Evolutionary conservation across 768 basidiomycete species (phyloP).

Genomic region (Auricularia sp.): DNA sequence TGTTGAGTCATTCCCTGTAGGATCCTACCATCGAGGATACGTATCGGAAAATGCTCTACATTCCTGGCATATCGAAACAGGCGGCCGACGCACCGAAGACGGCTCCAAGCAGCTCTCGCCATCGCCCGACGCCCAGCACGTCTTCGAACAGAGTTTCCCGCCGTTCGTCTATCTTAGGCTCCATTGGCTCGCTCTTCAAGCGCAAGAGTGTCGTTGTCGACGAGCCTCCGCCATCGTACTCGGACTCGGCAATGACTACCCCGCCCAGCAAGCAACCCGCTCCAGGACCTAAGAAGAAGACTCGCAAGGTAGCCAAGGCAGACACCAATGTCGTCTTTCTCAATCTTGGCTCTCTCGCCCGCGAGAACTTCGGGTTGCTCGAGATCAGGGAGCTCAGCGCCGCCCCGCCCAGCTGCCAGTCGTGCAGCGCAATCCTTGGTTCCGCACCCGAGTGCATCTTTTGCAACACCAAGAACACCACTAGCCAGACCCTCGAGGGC

Average conservation of each 20-base stretch:
- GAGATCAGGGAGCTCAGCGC: conserved; percentile 1
- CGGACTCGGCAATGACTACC: not conserved
- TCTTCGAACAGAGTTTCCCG: not conserved
- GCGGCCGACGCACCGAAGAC: not conserved
- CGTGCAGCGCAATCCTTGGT: not conserved
- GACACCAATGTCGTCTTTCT: conserved; percentile 4
- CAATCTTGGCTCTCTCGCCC: conserved; percentile 1
- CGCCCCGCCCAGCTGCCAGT: conserved; percentile 1
- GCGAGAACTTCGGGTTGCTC: conserved; percentile 3
- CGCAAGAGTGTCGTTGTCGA: not conserved
- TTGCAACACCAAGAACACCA: not conserved
- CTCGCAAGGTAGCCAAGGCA: conserved; percentile 1
- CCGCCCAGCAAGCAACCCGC: not conserved
- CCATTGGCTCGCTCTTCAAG: not conserved
- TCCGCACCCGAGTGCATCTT: not conserved
- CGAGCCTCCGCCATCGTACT: not conserved
- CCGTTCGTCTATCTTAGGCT: not conserved
- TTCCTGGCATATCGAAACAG: not conserved
- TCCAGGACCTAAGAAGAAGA: not conserved
- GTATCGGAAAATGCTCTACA: conserved; percentile 1
- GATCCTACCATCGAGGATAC: conserved; percentile 6
- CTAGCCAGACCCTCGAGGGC: not conserved
- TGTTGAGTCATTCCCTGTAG: not conserved
- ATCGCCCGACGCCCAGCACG: not conserved
- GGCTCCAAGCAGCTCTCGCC: not conserved